Conservation (phyloP, 139 green algal genomes). For the Astrephomene gubernaculifera region DNA sequence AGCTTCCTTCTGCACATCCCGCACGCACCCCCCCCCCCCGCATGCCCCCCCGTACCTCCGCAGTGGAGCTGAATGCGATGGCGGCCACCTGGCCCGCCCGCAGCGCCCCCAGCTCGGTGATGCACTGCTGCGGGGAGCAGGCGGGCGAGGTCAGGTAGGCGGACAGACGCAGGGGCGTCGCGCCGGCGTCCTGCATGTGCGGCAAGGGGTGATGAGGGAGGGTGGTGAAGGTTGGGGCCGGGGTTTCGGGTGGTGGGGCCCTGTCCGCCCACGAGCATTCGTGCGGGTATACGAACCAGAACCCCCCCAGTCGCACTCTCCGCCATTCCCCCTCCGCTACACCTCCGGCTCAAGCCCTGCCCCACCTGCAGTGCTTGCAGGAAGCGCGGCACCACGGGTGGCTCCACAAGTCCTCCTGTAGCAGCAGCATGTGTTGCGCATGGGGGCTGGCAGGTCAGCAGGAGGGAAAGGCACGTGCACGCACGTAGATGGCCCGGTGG, state of each 20-base stretch:
- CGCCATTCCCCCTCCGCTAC: too few relatives aligned
- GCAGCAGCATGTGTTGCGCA: not conserved
- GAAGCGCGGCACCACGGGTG: conserved; percentile 78
- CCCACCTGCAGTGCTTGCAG: conserved; percentile 63
- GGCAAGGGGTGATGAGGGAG: too few relatives aligned
- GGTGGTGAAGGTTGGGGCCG: too few relatives aligned
- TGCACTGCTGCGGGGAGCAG: conserved; percentile 41
- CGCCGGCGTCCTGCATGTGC: conserved; percentile 62
- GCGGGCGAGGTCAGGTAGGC: conserved; percentile 75
- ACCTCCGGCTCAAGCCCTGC: not conserved
- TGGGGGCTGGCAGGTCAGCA: not conserved
- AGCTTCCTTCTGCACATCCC: too few relatives aligned
- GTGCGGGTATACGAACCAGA: too few relatives aligned
- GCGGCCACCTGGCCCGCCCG: conserved; percentile 64
- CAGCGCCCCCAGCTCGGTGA: conserved; percentile 65
- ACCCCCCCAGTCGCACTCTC: too few relatives aligned
- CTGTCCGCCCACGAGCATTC: too few relatives aligned
- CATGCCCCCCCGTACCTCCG: conserved; percentile 68
- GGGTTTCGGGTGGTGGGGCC: too few relatives aligned
- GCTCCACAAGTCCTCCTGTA: conserved; percentile 73
- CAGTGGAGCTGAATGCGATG: conserved; percentile 75
- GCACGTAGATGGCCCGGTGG: too few relatives aligned
- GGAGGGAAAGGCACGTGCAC: too few relatives aligned
- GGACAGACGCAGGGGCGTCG: conserved; percentile 52
- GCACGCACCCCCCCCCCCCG: too few relatives aligned